A percentile compares a stretch with the other conserved stretches of the same genome.
phyloP scores from a whole-genome alignment of 257 asterid species.

The Capsicum rhomboideum region DNA sequence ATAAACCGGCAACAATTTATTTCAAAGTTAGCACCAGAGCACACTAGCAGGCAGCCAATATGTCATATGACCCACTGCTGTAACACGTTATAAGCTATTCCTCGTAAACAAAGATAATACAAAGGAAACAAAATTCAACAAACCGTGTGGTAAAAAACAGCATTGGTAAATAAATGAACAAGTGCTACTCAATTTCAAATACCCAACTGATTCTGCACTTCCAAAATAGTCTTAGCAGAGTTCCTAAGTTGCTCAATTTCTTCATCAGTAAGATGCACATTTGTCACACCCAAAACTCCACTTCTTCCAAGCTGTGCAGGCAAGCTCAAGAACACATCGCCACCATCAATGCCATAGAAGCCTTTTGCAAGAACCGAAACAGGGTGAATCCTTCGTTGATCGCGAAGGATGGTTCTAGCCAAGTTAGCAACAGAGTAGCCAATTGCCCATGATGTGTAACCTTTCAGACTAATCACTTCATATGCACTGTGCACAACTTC shows the following conservation, averaged over 20 bases:
- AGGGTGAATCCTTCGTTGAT: constrained; percentile 76
- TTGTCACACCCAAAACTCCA: constrained; percentile 72
- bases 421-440: constrained; percentile 82
- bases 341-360: constrained; percentile 48
- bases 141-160: background rate
- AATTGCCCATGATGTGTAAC: constrained; percentile 95
- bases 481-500: constrained; percentile 73
- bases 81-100: background rate
- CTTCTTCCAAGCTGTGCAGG: constrained; percentile 70
- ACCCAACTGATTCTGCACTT: constrained; percentile 60
- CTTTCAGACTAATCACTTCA: constrained; percentile 72
- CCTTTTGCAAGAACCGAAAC: constrained; percentile 80
- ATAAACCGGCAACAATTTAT: background rate
- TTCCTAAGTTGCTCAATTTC: constrained; percentile 53
- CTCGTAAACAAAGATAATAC: background rate
- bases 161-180: background rate
- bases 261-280: constrained; percentile 65
- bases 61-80: background rate
- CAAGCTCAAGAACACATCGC: constrained; percentile 74
- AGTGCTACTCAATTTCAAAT: constrained; percentile 19
- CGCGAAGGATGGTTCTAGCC: constrained; percentile 66
- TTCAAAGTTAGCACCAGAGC: background rate
- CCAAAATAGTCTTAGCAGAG: constrained; percentile 62
- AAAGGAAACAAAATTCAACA: background rate
- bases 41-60: background rate